Evolutionary conservation across 2,329 filamentous ascomycete species (phyloP).

Genomic region (Penicillium sp.): DNA sequence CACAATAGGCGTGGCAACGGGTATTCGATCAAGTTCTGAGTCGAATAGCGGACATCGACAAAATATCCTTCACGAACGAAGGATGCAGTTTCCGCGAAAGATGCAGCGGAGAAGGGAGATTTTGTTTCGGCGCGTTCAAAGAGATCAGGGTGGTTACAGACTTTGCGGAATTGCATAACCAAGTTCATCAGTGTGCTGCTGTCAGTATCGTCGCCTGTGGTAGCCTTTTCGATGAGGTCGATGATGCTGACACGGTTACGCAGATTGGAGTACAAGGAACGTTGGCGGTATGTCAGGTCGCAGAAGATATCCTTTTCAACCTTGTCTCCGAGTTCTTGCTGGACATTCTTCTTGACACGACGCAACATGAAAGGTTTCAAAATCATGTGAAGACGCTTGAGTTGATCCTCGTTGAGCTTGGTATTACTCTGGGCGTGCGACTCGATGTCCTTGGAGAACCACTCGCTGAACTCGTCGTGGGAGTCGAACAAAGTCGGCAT

Average conservation of each 20-base stretch:
- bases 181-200: conserved; percentile 97
- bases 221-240: conserved; percentile 96
- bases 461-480: conserved; percentile 53
- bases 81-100: conserved; percentile 91
- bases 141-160: conserved; percentile 96
- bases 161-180: conserved; percentile 99
- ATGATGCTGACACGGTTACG: conserved; percentile 98
- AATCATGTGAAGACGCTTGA: conserved; percentile 97
- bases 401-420: conserved; percentile 98
- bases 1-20: conserved; percentile 78
- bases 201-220: conserved; percentile 88
- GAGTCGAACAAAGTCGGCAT: conserved; percentile 94
- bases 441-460: conserved; percentile 69
- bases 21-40: conserved; percentile 81
- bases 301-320: conserved; percentile 96
- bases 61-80: conserved; percentile 85
- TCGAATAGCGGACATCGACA: conserved; percentile 81
- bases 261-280: conserved; percentile 86
- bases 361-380: conserved; percentile 99
- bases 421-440: conserved; percentile 98
- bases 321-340: conserved; percentile 98
- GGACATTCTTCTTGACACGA: conserved; percentile 99
- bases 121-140: conserved; percentile 92
- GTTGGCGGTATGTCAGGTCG: conserved; percentile 91
- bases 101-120: conserved; percentile 78